phyloP scores from a whole-genome alignment of 306 rosid genomes.

The Macrotyloma uniflorum region DNA sequence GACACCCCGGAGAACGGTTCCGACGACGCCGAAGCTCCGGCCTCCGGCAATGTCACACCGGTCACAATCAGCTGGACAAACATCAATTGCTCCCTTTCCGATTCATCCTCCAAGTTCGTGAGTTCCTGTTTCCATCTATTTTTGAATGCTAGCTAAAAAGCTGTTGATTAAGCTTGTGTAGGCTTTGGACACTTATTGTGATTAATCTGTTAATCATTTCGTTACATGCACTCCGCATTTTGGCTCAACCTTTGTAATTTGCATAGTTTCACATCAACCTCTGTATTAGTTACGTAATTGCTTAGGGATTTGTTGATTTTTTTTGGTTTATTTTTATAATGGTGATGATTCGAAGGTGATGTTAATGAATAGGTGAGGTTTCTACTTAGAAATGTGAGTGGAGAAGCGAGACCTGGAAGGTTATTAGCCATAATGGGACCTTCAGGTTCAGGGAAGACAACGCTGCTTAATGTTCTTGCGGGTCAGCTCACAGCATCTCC shows the following conservation, averaged over 20 bases:
- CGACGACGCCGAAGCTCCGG: slow-evolving; percentile 32
- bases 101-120: slow-evolving; percentile 66
- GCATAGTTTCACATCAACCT: neutral
- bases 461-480: slow-evolving; percentile 82
- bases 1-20: slow-evolving; percentile 37
- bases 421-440: slow-evolving; percentile 94
- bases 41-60: slow-evolving; percentile 55
- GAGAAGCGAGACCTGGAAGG: slow-evolving; percentile 89
- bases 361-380: slow-evolving; percentile 59
- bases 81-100: slow-evolving; percentile 72
- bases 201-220: neutral
- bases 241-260: neutral
- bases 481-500: slow-evolving; percentile 79
- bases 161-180: slow-evolving; percentile 2
- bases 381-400: slow-evolving; percentile 74
- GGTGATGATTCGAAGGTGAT: slow-evolving; percentile 24
- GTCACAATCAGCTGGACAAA: slow-evolving; percentile 81
- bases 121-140: slow-evolving; percentile 35
- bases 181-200: slow-evolving; percentile 4
- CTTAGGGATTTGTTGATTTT: neutral
- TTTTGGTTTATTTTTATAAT: neutral
- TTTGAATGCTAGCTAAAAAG: neutral
- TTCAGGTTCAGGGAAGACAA: slow-evolving; percentile 98
- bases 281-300: neutral
- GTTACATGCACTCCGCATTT: slow-evolving; percentile 16